phyloP scores from a whole-genome alignment of 768 basidiomycete species.

The Cytidiella melzeri region DNA sequence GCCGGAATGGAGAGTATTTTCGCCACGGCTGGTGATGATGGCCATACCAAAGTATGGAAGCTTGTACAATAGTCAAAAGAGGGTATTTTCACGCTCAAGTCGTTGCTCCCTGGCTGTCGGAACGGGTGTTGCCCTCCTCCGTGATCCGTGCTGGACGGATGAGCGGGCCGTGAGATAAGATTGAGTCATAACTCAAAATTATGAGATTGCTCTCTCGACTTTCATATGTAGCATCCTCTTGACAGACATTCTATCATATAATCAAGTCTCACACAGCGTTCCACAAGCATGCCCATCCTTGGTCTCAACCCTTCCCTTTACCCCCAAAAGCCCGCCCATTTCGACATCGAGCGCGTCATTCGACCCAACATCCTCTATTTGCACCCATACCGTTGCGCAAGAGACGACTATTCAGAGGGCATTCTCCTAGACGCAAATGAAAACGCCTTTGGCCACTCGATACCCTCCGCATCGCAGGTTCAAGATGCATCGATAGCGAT shows the following conservation, averaged over 20 bases:
- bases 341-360: conserved; percentile 76
- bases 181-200: neutral
- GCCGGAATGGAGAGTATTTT: conserved; percentile 58
- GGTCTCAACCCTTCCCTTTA: conserved; percentile 43
- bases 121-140: too few relatives aligned
- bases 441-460: conserved; percentile 87
- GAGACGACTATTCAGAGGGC: conserved; percentile 90
- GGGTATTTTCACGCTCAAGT: too few relatives aligned
- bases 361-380: conserved; percentile 92
- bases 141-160: neutral
- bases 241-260: neutral
- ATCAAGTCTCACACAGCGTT: neutral
- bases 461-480: conserved; percentile 33
- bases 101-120: too few relatives aligned
- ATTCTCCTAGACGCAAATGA: conserved; percentile 97
- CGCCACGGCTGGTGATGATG: conserved; percentile 86
- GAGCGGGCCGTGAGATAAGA: neutral
- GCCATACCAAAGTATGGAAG: conserved; percentile 75
- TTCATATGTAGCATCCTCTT: too few relatives aligned
- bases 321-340: conserved; percentile 65
- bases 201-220: too few relatives aligned
- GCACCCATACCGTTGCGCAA: conserved; percentile 90
- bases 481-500: conserved; percentile 15
- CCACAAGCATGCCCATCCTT: conserved; percentile 49
- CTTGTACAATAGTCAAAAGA: conserved; percentile 17